These are phyloP conservation scores for Monilinia vaccinii-corymbosi DNA, from an alignment of 2,329 filamentous ascomycete species.

Conservation along the genomic window DNA sequence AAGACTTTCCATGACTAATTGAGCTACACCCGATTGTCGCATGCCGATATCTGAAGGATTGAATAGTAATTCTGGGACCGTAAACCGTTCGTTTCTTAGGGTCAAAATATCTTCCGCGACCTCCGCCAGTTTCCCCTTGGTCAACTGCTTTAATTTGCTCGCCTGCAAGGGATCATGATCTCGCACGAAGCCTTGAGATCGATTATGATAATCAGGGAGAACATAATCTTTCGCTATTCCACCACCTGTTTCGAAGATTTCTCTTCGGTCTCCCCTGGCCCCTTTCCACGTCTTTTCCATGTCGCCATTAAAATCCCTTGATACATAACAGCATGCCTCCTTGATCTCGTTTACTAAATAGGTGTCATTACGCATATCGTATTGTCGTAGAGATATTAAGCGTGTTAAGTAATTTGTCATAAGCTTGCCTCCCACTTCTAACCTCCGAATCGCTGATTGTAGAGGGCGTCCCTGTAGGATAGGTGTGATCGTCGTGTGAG, in stretches of 20 bases:
- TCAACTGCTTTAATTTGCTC: conserved; percentile 38
- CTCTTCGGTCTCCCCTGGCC: conserved; percentile 48
- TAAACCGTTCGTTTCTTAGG: conserved; percentile 84
- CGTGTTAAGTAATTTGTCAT: conserved; percentile 90
- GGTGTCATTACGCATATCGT: conserved; percentile 90
- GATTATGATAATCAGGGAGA: conserved; percentile 65
- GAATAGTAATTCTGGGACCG: conserved; percentile 84
- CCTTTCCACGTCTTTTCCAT: conserved; percentile 82
- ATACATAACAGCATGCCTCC: conserved; percentile 78
- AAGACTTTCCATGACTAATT: conserved; percentile 74
- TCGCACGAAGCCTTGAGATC: conserved; percentile 57
- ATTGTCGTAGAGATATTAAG: conserved; percentile 80
- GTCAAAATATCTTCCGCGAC: conserved; percentile 71
- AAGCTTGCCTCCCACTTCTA: conserved; percentile 88
- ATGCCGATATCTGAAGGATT: conserved; percentile 78
- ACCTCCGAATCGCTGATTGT: conserved; percentile 70
- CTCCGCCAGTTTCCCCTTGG: conserved; percentile 34
- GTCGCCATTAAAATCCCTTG: conserved; percentile 64
- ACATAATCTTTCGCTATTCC: conserved; percentile 84
- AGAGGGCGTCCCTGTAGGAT: conserved; percentile 72
- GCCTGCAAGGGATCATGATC: conserved; percentile 66
- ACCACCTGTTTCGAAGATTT: conserved; percentile 36
- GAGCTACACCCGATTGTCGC: conserved; percentile 71
- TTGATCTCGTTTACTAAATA: conserved; percentile 96
- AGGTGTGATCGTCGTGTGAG: conserved; percentile 83